Evolutionary conservation across 257 asterid species (phyloP), one percentile per base, ranked within the genome.

Genomic region (Mentha longifolia): DNA sequence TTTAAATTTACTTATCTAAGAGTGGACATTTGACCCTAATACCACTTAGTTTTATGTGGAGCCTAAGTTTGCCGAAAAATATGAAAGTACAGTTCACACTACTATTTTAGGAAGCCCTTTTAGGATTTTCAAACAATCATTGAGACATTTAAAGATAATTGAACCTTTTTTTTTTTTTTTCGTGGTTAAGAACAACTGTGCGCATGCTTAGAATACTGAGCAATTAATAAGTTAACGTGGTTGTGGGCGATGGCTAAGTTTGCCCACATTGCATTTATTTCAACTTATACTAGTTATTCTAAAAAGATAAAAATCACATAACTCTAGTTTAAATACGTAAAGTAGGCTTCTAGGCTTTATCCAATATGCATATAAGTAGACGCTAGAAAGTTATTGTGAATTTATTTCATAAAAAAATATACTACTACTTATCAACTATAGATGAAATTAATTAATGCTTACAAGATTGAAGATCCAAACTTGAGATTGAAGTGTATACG

Each of bases 151-250:
- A 19, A 41, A 28, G 31, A 28, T 28, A 28, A 28, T 28, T 28
- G 31, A 28, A 28, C 2, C 2, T 2, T 28, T 28, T 28, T 1
- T 2, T 2, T 28, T 28, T 28, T 28, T 28, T 25, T 20, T 52
- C 19, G 52, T 51, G 30, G 67, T n/a, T 49, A 41, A 68, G 15
- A 68, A 35, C 46, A 52, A 39, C 10, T 51, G 31, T 28, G 13
- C 15, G 15, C 14, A 50, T 50, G 46, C 30, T 65, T 0, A 25
- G 45, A 47, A 19, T 58, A 9, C 33, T 46, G 61, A 28, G 42
- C 45, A 61, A 50, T 35, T 9, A 50, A 54, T 45, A 20, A 74
- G 39, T 60, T 31, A 74, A 45, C 42, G 42, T 69, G 61, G 61
- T 62, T 50, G 16, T 39, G 54, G 52, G 46, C 22, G 39, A 42